These are phyloP conservation scores for Keqinozyma sinolaborantium DNA, from an alignment of 1,139 yeast species.

Conservation along the genomic window DNA sequence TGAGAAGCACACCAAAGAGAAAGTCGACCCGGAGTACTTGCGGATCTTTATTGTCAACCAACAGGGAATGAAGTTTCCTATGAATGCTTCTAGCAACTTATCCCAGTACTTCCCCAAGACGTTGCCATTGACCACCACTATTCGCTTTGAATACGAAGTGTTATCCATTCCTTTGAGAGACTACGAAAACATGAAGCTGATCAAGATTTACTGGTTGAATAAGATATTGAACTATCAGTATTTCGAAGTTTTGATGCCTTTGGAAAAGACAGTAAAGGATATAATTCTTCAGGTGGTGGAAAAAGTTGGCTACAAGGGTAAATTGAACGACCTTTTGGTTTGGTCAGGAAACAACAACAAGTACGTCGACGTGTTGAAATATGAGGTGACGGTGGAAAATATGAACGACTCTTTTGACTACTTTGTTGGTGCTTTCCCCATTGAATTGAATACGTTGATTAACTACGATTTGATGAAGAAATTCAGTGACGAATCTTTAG, in stretches of 20 bases:
- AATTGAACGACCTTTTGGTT: constrained; percentile 46
- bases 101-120: constrained; percentile 48
- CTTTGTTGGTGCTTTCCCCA: constrained; percentile 44
- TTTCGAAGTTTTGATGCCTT: constrained; percentile 68
- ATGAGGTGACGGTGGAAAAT: constrained; percentile 33
- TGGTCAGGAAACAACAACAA: constrained; percentile 52
- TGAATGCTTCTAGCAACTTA: constrained; percentile 38
- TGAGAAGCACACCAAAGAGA: constrained; percentile 6
- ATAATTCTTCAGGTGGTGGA: constrained; percentile 54
- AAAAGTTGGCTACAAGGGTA: constrained; percentile 50
- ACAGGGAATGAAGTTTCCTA: constrained; percentile 52
- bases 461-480: constrained; percentile 36
- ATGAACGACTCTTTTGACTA: constrained; percentile 33
- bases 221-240: constrained; percentile 62
- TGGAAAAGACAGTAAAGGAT: constrained; percentile 53
- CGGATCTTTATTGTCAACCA: constrained; percentile 60
- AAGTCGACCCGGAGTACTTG: constrained; percentile 58
- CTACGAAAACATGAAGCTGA: constrained; percentile 68
- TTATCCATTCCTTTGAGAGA: constrained; percentile 72
- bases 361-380: constrained; percentile 33
- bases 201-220: constrained; percentile 63
- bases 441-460: constrained; percentile 38
- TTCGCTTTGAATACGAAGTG: constrained; percentile 68
- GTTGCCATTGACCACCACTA: constrained; percentile 41
- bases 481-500: constrained; percentile 17